phyloP scores from a whole-genome alignment of 2,329 filamentous ascomycete species.

The Neonectria faginata region DNA sequence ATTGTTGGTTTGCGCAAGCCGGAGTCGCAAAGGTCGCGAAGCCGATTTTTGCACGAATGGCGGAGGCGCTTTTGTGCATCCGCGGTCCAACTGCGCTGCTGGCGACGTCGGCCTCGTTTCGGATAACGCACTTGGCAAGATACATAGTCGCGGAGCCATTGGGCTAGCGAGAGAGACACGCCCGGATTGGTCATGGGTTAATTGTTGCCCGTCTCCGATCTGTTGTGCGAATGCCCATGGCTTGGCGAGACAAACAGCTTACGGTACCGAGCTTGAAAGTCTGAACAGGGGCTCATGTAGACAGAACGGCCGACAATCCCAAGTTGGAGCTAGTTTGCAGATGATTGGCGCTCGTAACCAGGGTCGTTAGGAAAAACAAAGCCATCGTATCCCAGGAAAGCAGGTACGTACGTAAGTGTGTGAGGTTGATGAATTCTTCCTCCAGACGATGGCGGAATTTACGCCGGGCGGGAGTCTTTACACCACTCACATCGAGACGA shows the following conservation, averaged over 20 bases:
- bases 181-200: conserved; percentile 13
- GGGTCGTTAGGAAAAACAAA: background rate
- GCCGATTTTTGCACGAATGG: conserved; percentile 39
- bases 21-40: conserved; percentile 22
- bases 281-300: background rate
- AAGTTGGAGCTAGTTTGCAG: conserved; percentile 2
- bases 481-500: background rate
- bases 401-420: conserved; percentile 6
- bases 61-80: conserved; percentile 13
- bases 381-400: background rate
- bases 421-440: conserved; percentile 5
- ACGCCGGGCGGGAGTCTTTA: background rate
- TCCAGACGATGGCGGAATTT: background rate
- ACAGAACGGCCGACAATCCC: background rate
- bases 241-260: background rate
- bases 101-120: conserved; percentile 26
- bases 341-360: background rate
- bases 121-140: conserved; percentile 21
- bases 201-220: conserved; percentile 14
- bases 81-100: conserved; percentile 15
- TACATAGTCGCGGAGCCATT: conserved; percentile 10
- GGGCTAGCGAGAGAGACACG: background rate
- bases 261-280: background rate
- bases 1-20: conserved; percentile 13
- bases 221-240: background rate